Evolutionary conservation across 2,329 filamentous ascomycete species (phyloP), one percentile per base, ranked within the genome.

Genomic region (Verticillium dahliae): DNA sequence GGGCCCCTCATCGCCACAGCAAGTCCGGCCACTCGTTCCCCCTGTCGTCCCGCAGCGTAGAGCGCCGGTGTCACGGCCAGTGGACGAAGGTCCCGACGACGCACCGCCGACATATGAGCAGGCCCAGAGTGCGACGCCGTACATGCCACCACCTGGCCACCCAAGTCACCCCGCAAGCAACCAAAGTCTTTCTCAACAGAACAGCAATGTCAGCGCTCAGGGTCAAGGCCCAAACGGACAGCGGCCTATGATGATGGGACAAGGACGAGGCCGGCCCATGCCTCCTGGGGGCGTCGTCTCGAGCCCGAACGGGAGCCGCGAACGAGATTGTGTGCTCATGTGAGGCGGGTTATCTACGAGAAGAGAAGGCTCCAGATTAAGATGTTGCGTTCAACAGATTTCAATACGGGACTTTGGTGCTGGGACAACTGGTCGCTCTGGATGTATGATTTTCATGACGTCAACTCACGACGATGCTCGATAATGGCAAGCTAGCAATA

Each of bases 31-130:
- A 1, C 70, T 81, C 4, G 73, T 82, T 2, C 78, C 79, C 6
- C 78, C 79, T 0, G 67, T 73, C 33, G 70, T 76, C 1, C 75
- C 72, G 5, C 76, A 73, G 1, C 72, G 77, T 35, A 67, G 74
- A 41, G 70, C 74, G 4, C 70, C 71, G 1, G 75, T 77, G 3
- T 73, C 71, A 22, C 70, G 79, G 1, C 66, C 72, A 2, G 67
- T 72, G 0, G 78, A 80, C 4, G 74, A 75, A 7, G 74, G 69
- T 5, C 70, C 72, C 2, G 82, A 83, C 3, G 82, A 84, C 35
- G 81, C 82, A 6, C 83, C 83, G 52, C 83, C 83, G 1, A 80
- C 81, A 11, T 86, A 86, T 66, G 83, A 85, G 70, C 81, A 85
- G 69, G 82, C 83, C 4, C 78, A 82, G 18, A 79, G 80, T 61